Conservation (phyloP, 2,329 filamentous ascomycete genomes). For the Sporothrix dimorphospora region DNA sequence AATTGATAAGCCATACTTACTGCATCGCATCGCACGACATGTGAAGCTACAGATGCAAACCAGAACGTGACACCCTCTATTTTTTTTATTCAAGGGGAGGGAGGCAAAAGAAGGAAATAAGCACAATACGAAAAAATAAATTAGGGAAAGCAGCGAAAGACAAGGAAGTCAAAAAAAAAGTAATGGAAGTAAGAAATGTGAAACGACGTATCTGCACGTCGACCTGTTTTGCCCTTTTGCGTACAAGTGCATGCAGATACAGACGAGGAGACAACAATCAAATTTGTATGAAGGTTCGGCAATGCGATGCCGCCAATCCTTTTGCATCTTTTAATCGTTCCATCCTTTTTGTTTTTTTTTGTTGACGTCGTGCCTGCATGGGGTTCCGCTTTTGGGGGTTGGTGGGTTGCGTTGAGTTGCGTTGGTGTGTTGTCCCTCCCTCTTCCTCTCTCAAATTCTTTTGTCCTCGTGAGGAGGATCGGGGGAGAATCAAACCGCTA, state of each 20-base stretch:
- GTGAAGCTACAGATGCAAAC: not conserved
- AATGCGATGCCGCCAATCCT: not conserved
- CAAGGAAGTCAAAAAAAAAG: not conserved
- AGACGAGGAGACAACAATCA: not conserved
- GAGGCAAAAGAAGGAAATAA: not conserved
- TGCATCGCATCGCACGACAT: conserved; percentile 6
- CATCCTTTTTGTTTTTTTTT: not conserved
- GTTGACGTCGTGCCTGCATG: not conserved
- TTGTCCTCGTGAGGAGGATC: conserved; percentile 12
- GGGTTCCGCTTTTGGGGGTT: not conserved
- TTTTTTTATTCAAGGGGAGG: not conserved
- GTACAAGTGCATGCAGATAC: not conserved
- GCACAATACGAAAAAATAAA: conserved; percentile 4
- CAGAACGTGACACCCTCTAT: not conserved
- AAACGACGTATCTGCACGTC: conserved; percentile 11
- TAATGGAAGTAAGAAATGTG: not conserved
- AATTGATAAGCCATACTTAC: not conserved
- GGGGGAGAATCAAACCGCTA: conserved; percentile 2
- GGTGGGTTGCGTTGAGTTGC: not conserved
- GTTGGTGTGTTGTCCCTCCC: not conserved
- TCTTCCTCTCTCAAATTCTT: not conserved
- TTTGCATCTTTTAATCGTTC: not conserved
- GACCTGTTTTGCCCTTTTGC: not conserved
- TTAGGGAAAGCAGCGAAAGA: not conserved
- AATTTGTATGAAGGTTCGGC: not conserved